Percentiles rank a stretch among this genome's conserved stretches.
Conservation (phyloP, 2,329 filamentous ascomycete genomes). For the Parastagonospora avenae region DNA sequence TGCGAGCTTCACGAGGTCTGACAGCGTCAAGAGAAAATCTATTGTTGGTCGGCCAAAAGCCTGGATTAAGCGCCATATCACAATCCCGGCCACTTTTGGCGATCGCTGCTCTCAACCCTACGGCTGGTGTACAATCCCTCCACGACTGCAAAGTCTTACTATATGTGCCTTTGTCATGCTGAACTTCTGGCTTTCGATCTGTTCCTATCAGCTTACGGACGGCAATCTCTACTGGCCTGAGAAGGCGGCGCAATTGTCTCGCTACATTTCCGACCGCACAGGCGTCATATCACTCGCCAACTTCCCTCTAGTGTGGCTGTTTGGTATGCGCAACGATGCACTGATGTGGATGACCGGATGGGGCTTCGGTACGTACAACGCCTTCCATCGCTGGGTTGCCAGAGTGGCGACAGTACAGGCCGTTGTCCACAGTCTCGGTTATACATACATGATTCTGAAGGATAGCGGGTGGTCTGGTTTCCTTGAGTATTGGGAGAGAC, state of each 20-base stretch:
- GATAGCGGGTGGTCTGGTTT: conserved; percentile 48
- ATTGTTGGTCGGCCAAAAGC: conserved; percentile 7
- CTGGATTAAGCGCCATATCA: conserved; percentile 42
- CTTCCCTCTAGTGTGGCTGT: conserved; percentile 68
- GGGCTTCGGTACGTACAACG: conserved; percentile 69
- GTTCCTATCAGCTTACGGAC: conserved; percentile 53
- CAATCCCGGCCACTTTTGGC: conserved; percentile 52
- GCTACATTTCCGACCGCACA: conserved; percentile 67
- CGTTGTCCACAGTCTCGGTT: conserved; percentile 66
- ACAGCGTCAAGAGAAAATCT: neutral
- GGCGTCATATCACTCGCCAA: conserved; percentile 69
- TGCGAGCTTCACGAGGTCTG: neutral
- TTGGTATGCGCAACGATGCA: conserved; percentile 69
- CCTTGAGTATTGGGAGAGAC: conserved; percentile 44
- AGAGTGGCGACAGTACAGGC: conserved; percentile 66
- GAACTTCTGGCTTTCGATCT: conserved; percentile 50
- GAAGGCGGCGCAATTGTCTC: conserved; percentile 49
- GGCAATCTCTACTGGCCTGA: conserved; percentile 54
- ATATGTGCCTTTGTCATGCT: conserved; percentile 53
- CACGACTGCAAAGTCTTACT: conserved; percentile 54
- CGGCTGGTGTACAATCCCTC: conserved; percentile 54
- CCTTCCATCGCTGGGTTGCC: conserved; percentile 71
- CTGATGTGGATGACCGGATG: conserved; percentile 71
- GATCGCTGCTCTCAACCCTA: conserved; percentile 49
- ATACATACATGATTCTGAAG: conserved; percentile 54